Evolutionary conservation across 2,329 filamentous ascomycete genomes (phyloP), one percentile per base, ranked within the genome.

Genomic region (Dothistroma pini): DNA sequence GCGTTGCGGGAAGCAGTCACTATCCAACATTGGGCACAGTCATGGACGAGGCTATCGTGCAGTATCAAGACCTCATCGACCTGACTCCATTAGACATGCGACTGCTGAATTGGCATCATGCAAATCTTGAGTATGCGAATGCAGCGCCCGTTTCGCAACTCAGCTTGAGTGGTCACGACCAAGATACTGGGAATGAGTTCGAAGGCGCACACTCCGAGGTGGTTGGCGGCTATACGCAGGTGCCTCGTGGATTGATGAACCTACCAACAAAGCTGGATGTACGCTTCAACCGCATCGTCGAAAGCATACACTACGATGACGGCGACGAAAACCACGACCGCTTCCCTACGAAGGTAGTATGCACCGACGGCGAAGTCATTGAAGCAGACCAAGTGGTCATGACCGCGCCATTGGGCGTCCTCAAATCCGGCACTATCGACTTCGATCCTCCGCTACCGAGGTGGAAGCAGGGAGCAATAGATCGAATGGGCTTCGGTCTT

Each of bases 91-190:
- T 91, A 72, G 95, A 99, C 71, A 88, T 96, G 75, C 86, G 95
- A 51, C 81, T 99, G 16, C 83, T 97, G 71, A 99, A 97, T 72
- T 99, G 95, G 95, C 96, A 99, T 75, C 89, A 97, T 74, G 96
- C 96, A 66, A 99, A 99, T 72, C 83, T 99, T 14, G 95, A 99
- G 75, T 99, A 99, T 73, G 96, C 93, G 64, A 99, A 97, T 74
- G 95, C 95, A 1, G 90, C 88, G 1, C 96, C 92, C 66, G 86
- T 96, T 58, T 88, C 89, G 66, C 89, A 89, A 64, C 84, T 99
- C 19, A 97, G 93, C 74, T 84, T 99, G 14, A 86, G 88, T 8
- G 88, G 93, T 0, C 97, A 96, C 91, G 96, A 99, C 75, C 92
- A 99, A 70, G 96, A 99, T 72, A 92, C 93, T 54, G 95, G 95